Conservation (phyloP, 345 rosid species). For the Abelmoschus esculentus region DNA sequence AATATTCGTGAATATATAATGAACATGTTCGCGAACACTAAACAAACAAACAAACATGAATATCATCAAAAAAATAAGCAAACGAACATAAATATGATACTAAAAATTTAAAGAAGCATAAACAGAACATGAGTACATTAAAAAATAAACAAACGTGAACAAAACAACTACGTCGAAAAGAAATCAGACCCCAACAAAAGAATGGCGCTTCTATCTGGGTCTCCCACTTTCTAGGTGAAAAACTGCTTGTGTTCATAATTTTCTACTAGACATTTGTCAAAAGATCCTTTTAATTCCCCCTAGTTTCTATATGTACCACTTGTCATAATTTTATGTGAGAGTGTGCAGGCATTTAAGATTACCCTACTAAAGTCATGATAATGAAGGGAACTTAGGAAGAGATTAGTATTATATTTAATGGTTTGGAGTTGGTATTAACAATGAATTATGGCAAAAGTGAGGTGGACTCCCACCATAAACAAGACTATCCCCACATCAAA, state of each 20-base stretch:
- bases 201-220: slow-evolving; percentile 8
- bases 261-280: slow-evolving; percentile 13
- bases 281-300: not conserved
- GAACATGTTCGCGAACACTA: too few relatives aligned
- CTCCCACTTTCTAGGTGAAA: slow-evolving; percentile 3
- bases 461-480: slow-evolving; percentile 40
- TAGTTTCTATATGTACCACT: not conserved
- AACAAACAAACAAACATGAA: too few relatives aligned
- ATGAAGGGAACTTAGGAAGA: slow-evolving; percentile 7
- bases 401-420: slow-evolving; percentile 13
- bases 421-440: slow-evolving; percentile 25
- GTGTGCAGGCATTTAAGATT: slow-evolving; percentile 5
- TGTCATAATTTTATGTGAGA: slow-evolving; percentile 15
- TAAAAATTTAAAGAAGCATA: too few relatives aligned
- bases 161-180: too few relatives aligned
- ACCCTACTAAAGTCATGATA: slow-evolving; percentile 10
- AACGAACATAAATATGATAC: too few relatives aligned
- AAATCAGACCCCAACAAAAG: not conserved
- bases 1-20: too few relatives aligned
- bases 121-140: too few relatives aligned
- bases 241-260: slow-evolving; percentile 2
- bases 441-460: slow-evolving; percentile 19
- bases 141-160: too few relatives aligned
- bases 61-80: too few relatives aligned
- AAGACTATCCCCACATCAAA: slow-evolving; percentile 11